A percentile compares a stretch with the other conserved stretches of the same genome.
These are phyloP conservation scores for Diutina siamensis DNA, from an alignment of 1,139 yeast species.

Conservation along the genomic window DNA sequence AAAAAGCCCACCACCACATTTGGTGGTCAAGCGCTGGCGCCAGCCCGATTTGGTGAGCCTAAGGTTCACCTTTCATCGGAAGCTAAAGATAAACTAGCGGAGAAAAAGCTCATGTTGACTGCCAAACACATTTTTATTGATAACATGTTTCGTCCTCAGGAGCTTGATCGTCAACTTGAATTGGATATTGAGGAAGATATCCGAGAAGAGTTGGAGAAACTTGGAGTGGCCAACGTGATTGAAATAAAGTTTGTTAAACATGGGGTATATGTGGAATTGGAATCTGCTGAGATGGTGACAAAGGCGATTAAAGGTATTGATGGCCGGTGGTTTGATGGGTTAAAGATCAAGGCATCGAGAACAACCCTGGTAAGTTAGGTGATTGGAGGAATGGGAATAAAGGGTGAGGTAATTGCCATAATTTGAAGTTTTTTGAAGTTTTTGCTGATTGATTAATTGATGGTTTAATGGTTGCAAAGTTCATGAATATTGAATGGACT, in stretches of 20 bases:
- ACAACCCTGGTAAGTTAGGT: too few relatives aligned
- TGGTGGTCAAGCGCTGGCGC: background rate
- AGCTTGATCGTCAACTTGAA: background rate
- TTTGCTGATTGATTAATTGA: too few relatives aligned
- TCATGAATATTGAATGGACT: too few relatives aligned
- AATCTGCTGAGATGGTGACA: background rate
- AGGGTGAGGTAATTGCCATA: too few relatives aligned
- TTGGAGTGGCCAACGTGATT: background rate
- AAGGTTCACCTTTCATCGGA: background rate
- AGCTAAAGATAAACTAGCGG: background rate
- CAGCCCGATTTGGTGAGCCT: background rate
- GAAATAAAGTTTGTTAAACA: background rate
- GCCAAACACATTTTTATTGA: background rate
- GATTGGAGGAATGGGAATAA: too few relatives aligned
- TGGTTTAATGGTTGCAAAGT: too few relatives aligned
- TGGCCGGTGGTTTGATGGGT: conserved; percentile 2
- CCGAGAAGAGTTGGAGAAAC: background rate
- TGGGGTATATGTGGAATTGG: background rate
- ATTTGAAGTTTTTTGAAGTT: too few relatives aligned
- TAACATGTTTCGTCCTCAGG: background rate
- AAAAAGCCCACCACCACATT: background rate
- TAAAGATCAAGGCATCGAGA: background rate
- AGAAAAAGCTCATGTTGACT: background rate
- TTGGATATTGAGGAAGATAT: background rate
- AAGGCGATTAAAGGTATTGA: background rate